Evolutionary conservation across 805 yeast species (phyloP).

Genomic region (Starmerella vaccinii): DNA sequence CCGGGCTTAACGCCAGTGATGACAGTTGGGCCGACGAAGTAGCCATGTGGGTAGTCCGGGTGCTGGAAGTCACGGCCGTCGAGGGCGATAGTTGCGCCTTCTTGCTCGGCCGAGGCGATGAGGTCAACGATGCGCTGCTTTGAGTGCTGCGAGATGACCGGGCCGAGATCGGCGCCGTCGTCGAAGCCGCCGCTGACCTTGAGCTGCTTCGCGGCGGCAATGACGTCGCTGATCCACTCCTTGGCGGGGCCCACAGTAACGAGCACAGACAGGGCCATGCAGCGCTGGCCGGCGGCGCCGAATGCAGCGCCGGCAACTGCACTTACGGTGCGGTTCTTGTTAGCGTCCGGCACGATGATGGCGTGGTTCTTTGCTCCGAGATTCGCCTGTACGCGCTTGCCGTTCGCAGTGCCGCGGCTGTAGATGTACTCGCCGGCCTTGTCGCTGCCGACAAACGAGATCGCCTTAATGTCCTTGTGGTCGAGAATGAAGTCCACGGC

Average conservation of each 20-base stretch:
- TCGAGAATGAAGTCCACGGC: constrained; percentile 61
- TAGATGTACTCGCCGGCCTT: constrained; percentile 68
- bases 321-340: constrained; percentile 50
- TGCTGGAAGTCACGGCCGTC: constrained; percentile 51
- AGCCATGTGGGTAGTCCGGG: constrained; percentile 47
- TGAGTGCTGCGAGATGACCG: constrained; percentile 55
- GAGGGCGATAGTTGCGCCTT: constrained; percentile 52
- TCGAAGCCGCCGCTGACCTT: constrained; percentile 60
- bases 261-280: constrained; percentile 67
- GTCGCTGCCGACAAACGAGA: constrained; percentile 72
- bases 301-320: constrained; percentile 67
- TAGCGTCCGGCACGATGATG: constrained; percentile 62
- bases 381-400: constrained; percentile 68
- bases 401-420: constrained; percentile 52
- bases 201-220: constrained; percentile 46
- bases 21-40: constrained; percentile 65
- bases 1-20: constrained; percentile 53
- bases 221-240: constrained; percentile 53
- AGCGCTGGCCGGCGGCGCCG: constrained; percentile 79
- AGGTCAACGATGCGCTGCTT: constrained; percentile 46
- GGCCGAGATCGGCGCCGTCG: constrained; percentile 54
- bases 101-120: constrained; percentile 46
- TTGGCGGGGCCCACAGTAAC: constrained; percentile 60
- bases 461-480: constrained; percentile 65
- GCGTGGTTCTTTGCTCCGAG: constrained; percentile 74